Conservation (phyloP, 2,329 filamentous ascomycete species). For the Fonsecaea erecta region DNA sequence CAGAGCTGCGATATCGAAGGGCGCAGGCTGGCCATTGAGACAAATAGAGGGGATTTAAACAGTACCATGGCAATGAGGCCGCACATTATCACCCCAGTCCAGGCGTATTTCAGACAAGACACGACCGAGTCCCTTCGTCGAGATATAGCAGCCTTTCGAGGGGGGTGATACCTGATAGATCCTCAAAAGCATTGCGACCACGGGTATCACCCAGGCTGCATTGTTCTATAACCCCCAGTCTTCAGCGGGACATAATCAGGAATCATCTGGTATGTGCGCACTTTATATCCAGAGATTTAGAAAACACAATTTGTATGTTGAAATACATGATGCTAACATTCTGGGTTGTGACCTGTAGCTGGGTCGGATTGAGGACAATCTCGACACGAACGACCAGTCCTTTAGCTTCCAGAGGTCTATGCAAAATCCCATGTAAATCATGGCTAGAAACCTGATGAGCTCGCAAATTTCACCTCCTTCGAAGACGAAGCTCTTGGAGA, state of each 20-base stretch:
- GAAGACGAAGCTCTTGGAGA: background rate
- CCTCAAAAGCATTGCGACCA: background rate
- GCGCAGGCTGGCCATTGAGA: background rate
- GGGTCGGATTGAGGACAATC: background rate
- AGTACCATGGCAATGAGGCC: background rate
- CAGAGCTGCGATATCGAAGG: background rate
- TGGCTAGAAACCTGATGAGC: background rate
- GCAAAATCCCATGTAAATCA: too few species aligned
- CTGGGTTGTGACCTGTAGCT: background rate
- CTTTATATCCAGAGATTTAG: background rate
- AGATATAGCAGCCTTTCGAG: background rate
- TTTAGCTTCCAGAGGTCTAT: background rate
- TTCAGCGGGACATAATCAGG: background rate
- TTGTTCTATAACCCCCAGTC: background rate
- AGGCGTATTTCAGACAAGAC: background rate
- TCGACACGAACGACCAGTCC: background rate
- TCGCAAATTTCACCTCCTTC: background rate
- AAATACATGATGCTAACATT: background rate
- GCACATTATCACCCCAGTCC: background rate
- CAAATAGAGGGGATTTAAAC: background rate
- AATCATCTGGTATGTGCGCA: background rate
- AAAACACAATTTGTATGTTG: background rate
- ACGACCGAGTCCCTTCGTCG: background rate
- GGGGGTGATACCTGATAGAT: background rate
- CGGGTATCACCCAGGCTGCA: background rate